Evolutionary conservation across 164 flowering plant genomes (phyloP).

Genomic region (Houttuynia cordata): DNA sequence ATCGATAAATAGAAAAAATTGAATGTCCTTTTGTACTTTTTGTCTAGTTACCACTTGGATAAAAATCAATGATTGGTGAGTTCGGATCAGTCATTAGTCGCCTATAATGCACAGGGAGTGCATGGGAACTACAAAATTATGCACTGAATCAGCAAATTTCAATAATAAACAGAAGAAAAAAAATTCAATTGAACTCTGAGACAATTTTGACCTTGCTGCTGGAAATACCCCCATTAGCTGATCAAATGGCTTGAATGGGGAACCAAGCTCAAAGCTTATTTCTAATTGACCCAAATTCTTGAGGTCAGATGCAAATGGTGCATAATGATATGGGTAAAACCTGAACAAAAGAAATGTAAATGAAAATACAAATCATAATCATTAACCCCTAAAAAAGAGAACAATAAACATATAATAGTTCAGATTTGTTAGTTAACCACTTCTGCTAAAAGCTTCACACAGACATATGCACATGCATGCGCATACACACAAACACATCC

Average conservation of each 20-base stretch:
- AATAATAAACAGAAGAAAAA: neutral
- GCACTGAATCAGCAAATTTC: constrained; percentile 2
- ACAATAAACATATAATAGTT: no score
- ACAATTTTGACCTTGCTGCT: constrained; percentile 73
- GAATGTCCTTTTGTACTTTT: neutral
- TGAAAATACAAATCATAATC: neutral
- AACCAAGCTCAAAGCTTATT: constrained; percentile 67
- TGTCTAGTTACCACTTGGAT: constrained; percentile 60
- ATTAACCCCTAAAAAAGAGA: neutral
- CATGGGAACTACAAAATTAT: constrained; percentile 66
- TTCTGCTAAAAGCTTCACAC: no score
- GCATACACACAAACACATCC: no score
- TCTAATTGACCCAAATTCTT: constrained; percentile 60
- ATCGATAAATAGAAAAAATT: no score
- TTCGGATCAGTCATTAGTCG: constrained; percentile 76
- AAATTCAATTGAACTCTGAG: neutral
- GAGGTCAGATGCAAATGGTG: constrained; percentile 98
- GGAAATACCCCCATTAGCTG: constrained; percentile 96
- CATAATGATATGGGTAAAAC: constrained; percentile 98
- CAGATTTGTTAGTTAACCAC: no score
- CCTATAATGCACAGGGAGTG: constrained; percentile 76
- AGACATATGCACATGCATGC: no score
- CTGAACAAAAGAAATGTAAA: constrained; percentile 19
- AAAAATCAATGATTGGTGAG: constrained; percentile 92
- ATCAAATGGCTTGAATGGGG: constrained; percentile 93